Percentiles rank a stretch among this genome's conserved stretches.
Evolutionary conservation across 305 asterid genomes (phyloP).

Genomic region (Fraxinus angustifolia): DNA sequence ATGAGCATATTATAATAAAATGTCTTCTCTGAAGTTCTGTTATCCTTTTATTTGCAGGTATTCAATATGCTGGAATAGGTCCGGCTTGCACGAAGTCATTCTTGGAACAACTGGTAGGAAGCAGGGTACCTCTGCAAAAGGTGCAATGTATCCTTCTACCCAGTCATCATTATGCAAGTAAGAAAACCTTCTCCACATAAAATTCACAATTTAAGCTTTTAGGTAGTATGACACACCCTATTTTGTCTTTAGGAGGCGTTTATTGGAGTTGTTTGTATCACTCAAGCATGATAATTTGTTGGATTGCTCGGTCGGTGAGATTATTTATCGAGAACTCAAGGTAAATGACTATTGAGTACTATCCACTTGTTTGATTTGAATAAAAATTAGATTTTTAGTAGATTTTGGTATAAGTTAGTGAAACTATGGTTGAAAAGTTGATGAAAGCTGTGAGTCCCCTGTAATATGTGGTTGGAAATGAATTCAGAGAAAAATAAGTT

Average conservation of each 20-base stretch:
- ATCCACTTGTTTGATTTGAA: too few relatives aligned
- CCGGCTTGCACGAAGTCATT: conserved; percentile 82
- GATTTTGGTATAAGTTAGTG: too few relatives aligned
- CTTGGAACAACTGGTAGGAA: conserved; percentile 94
- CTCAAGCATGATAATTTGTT: conserved; percentile 32
- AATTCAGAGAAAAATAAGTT: too few relatives aligned
- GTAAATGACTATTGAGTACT: conserved; percentile 28
- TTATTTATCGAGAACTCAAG: conserved; percentile 67
- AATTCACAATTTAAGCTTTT: conserved; percentile 10
- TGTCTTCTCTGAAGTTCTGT: conserved; percentile 12
- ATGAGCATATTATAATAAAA: neutral
- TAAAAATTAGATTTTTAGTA: too few relatives aligned
- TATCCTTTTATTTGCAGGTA: conserved; percentile 44
- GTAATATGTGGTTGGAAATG: too few relatives aligned
- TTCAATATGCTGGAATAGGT: conserved; percentile 77
- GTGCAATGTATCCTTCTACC: conserved; percentile 74
- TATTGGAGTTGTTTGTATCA: conserved; percentile 50
- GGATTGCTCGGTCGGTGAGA: conserved; percentile 25
- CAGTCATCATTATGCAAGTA: conserved; percentile 90
- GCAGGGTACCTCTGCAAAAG: conserved; percentile 95
- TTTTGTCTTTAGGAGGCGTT: conserved; percentile 52
- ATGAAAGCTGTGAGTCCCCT: too few relatives aligned
- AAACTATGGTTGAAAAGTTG: too few relatives aligned
- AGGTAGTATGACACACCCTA: neutral
- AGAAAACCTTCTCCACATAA: neutral